phyloP scores from a whole-genome alignment of 164 flowering plant genomes.

The Liquidambar formosana region DNA sequence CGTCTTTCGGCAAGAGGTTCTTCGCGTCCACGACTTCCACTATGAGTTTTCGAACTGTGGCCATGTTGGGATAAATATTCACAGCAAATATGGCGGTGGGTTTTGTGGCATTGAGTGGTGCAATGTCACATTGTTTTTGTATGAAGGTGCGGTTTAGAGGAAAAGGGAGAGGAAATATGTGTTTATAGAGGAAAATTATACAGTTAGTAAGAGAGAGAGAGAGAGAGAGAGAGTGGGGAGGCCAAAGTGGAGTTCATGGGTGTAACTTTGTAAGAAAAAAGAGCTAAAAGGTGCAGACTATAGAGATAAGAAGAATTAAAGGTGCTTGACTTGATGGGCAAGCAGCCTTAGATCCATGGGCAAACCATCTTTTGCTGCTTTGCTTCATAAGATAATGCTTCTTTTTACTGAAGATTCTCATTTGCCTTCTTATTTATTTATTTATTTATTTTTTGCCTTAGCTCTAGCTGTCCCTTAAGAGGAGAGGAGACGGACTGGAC shows the following conservation, averaged over 20 bases:
- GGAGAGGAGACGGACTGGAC: conserved; percentile 16
- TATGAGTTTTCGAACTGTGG: conserved; percentile 44
- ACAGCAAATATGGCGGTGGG: background rate
- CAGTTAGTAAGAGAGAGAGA: conserved; percentile 8
- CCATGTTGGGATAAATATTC: conserved; percentile 14
- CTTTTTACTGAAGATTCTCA: conserved; percentile 28
- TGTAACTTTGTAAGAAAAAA: background rate
- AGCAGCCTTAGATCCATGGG: conserved; percentile 27
- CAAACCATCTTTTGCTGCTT: conserved; percentile 2
- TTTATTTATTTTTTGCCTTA: too few relatives aligned
- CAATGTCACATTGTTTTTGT: too few relatives aligned
- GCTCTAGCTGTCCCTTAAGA: background rate
- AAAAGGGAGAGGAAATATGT: background rate
- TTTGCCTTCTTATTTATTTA: too few relatives aligned
- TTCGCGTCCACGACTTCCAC: conserved; percentile 84
- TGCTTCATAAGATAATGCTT: conserved; percentile 16
- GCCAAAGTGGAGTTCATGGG: background rate
- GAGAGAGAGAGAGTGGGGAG: background rate
- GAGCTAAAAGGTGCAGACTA: background rate
- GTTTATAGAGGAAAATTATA: background rate
- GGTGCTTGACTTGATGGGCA: conserved; percentile 50
- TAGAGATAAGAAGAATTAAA: conserved; percentile 4
- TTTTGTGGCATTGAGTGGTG: conserved; percentile 7
- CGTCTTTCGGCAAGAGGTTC: conserved; percentile 76
- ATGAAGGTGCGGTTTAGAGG: background rate